These are phyloP conservation scores for Phycomyces blakesleeanus DNA, from an alignment of 192 early-diverging fungal species.

Conservation along the genomic window DNA sequence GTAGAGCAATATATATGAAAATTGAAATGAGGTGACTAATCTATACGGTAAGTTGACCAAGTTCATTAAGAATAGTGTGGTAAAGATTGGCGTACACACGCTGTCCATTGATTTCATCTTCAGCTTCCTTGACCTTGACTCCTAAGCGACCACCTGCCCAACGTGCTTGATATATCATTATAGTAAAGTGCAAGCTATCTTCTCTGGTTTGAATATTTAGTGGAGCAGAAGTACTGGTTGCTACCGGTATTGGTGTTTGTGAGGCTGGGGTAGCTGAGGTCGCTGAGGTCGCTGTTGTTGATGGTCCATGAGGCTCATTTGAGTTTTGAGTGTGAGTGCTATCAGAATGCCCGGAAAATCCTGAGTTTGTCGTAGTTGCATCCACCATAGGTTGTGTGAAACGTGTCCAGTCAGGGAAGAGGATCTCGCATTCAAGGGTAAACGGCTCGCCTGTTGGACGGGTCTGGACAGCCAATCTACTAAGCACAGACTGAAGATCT, in stretches of 20 bases:
- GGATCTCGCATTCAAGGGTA: neutral
- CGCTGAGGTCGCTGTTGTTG: too few species aligned
- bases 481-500: constrained; percentile 3
- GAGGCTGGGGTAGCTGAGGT: neutral
- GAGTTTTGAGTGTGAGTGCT: too few species aligned
- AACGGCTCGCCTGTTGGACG: neutral
- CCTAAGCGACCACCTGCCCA: constrained; percentile 24
- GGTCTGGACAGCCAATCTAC: neutral
- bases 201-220: neutral
- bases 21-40: too few species aligned
- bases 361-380: too few species aligned
- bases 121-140: constrained; percentile 16
- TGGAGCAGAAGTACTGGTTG: neutral
- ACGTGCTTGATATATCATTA: constrained; percentile 21
- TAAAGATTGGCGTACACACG: constrained; percentile 11
- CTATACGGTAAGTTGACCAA: neutral
- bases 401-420: neutral
- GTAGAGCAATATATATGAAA: too few species aligned
- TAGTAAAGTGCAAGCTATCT: constrained; percentile 1
- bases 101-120: constrained; percentile 8
- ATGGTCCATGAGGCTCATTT: too few species aligned
- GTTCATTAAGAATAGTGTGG: constrained; percentile 14
- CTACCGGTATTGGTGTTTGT: neutral
- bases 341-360: too few species aligned
- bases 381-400: neutral